Evolutionary conservation across 441 rosid species (phyloP).

Genomic region (Capsella rubella): DNA sequence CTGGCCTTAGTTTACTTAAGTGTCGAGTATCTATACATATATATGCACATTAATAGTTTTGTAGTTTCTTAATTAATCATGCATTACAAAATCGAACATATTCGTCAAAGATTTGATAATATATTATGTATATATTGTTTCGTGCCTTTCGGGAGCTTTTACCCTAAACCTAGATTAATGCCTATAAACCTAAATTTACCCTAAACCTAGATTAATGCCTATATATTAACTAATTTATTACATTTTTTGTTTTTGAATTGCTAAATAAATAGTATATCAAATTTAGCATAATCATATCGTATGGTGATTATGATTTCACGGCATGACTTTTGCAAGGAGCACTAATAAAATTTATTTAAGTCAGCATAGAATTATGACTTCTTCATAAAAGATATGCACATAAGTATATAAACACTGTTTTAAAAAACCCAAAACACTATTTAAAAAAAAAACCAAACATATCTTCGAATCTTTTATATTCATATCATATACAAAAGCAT

Average conservation of each 20-base stretch:
- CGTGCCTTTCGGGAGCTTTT: too few relatives aligned
- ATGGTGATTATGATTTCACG: slow-evolving; percentile 25
- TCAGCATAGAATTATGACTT: neutral
- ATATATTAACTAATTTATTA: too few relatives aligned
- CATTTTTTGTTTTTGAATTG: too few relatives aligned
- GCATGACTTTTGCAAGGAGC: slow-evolving; percentile 14
- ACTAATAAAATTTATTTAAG: neutral
- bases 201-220: neutral
- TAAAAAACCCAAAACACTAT: neutral
- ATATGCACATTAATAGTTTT: slow-evolving; percentile 2
- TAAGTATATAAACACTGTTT: neutral
- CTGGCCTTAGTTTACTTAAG: neutral
- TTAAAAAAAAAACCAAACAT: neutral
- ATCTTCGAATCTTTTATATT: neutral
- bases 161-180: too few relatives aligned
- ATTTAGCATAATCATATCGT: neutral
- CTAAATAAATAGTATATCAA: too few relatives aligned
- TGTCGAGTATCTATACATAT: neutral
- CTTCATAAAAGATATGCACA: neutral
- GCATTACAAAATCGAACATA: too few relatives aligned
- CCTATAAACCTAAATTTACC: too few relatives aligned
- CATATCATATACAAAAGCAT: slow-evolving; percentile 31
- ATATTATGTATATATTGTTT: too few relatives aligned
- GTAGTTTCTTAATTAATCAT: neutral
- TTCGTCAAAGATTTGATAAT: too few relatives aligned